These are phyloP conservation scores for Paramecium tetraurelia DNA, from an alignment of 73 alveolate species.

Conservation along the genomic window DNA sequence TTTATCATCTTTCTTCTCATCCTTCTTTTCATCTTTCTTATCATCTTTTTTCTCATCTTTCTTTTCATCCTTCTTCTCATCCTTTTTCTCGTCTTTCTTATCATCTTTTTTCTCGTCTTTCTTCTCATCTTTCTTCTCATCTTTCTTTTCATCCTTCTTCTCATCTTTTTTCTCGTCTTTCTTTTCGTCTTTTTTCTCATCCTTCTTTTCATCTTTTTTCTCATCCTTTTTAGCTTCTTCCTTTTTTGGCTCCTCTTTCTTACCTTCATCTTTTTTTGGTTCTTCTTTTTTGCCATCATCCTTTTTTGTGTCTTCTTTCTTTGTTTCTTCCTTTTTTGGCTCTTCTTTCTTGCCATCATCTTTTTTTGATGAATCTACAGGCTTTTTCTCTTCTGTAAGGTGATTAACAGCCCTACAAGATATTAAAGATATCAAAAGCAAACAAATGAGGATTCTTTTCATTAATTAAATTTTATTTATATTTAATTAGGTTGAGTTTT, in stretches of 20 bases:
- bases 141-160: not conserved
- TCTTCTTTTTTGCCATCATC: not conserved
- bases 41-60: not conserved
- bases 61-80: not conserved
- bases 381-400: not conserved
- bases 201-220: not conserved
- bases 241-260: not conserved
- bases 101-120: not conserved
- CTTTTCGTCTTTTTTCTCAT: not conserved
- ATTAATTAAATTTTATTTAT: not conserved
- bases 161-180: not conserved
- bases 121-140: not conserved
- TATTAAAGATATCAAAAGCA: not conserved
- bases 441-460: slow-evolving; percentile 7
- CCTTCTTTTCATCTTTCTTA: not conserved
- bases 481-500: not conserved
- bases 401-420: not conserved
- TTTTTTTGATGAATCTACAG: not conserved
- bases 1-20: not conserved
- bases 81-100: not conserved
- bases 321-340: not conserved
- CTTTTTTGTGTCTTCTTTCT: not conserved
- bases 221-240: not conserved
- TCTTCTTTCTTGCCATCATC: not conserved
- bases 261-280: not conserved